Percentiles rank a stretch among this genome's conserved stretches.
Conservation (phyloP, 768 basidiomycete species). For the Hemileccinum impolitum region DNA sequence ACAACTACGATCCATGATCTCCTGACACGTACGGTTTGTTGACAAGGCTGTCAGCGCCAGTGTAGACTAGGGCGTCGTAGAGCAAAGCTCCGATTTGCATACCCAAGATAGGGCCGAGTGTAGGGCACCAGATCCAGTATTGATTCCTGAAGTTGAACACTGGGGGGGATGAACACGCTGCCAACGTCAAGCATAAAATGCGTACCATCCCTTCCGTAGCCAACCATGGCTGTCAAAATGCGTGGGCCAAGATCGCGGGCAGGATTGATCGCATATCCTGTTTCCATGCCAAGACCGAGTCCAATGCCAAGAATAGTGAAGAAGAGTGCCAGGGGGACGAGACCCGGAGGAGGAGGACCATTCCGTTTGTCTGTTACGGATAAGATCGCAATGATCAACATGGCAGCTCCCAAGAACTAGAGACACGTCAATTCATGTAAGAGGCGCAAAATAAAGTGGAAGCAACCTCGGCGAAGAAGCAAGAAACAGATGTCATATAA, state of each 20-base stretch:
- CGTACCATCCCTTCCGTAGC: constrained; percentile 53
- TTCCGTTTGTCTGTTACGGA: constrained; percentile 54
- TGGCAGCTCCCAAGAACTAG: constrained; percentile 53
- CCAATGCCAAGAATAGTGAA: constrained; percentile 58
- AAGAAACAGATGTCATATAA: constrained; percentile 42
- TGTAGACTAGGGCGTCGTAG: constrained; percentile 59
- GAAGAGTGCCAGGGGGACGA: constrained; percentile 55
- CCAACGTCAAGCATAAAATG: constrained; percentile 22
- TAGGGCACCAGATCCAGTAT: constrained; percentile 73
- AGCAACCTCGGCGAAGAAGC: constrained; percentile 45
- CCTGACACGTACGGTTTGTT: constrained; percentile 46
- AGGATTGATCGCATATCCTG: constrained; percentile 65
- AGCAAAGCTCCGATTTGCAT: constrained; percentile 50
- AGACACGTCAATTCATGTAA: neutral
- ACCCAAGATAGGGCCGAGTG: constrained; percentile 58
- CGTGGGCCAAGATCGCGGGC: constrained; percentile 73
- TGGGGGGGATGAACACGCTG: neutral
- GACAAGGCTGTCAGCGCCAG: constrained; percentile 50
- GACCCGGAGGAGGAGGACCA: constrained; percentile 43
- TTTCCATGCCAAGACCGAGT: constrained; percentile 57
- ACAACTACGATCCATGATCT: neutral
- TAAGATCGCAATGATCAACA: constrained; percentile 54
- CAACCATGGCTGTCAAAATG: constrained; percentile 65
- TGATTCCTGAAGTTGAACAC: constrained; percentile 41
- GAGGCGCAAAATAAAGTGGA: neutral